phyloP scores from a whole-genome alignment of 495 filamentous ascomycete genomes.

The Viridothelium virens region DNA sequence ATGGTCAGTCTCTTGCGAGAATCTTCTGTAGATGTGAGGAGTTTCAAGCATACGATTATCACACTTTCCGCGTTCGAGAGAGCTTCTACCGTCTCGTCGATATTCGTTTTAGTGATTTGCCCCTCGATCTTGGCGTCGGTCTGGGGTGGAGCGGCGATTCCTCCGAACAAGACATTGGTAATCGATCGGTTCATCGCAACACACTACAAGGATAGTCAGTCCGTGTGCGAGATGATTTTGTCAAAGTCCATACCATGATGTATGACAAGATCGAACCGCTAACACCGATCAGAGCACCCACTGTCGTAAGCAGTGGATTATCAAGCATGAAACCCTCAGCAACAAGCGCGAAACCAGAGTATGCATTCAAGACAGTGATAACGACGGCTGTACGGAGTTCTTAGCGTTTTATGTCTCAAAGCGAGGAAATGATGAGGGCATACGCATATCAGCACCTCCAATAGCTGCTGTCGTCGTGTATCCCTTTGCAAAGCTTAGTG shows the following conservation, averaged over 20 bases:
- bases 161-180: constrained; percentile 74
- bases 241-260: constrained; percentile 45
- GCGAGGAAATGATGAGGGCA: constrained; percentile 12
- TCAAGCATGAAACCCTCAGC: constrained; percentile 84
- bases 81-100: constrained; percentile 67
- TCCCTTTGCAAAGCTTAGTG: constrained; percentile 70
- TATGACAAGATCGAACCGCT: constrained; percentile 76
- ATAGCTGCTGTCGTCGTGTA: constrained; percentile 76
- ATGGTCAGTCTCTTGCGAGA: no score
- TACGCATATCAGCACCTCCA: constrained; percentile 75
- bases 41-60: constrained; percentile 49
- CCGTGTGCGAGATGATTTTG: background rate
- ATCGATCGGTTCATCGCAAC: constrained; percentile 77
- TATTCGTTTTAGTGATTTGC: constrained; percentile 57
- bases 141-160: constrained; percentile 53
- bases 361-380: constrained; percentile 78
- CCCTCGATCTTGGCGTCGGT: constrained; percentile 66
- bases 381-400: constrained; percentile 48
- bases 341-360: constrained; percentile 74
- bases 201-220: constrained; percentile 42
- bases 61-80: constrained; percentile 64
- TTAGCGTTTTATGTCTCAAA: no score
- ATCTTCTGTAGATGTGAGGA: background rate
- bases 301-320: constrained; percentile 67
- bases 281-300: constrained; percentile 73